A percentile compares a stretch with the other conserved stretches of the same genome.
These are phyloP conservation scores for Cytospora leucostoma DNA, from an alignment of 2,329 filamentous ascomycete genomes.

Conservation along the genomic window DNA sequence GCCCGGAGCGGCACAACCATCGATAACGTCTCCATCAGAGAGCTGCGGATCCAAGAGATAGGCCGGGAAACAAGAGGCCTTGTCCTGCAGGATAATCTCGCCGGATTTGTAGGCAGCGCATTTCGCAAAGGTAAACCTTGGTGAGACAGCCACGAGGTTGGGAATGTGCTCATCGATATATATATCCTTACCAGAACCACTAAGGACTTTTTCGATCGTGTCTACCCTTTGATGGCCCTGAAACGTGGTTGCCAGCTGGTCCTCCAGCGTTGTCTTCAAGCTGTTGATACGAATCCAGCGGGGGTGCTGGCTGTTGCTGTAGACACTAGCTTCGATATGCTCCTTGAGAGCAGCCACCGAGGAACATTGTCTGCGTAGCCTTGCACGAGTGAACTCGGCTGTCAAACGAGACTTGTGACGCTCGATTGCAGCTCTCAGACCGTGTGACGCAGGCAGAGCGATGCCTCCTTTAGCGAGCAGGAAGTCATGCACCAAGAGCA, in stretches of 20 bases:
- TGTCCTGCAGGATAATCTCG: slow-evolving; percentile 88
- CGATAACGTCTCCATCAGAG: slow-evolving; percentile 76
- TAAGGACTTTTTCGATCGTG: slow-evolving; percentile 58
- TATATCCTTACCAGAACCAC: slow-evolving; percentile 50
- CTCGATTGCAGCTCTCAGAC: slow-evolving; percentile 72
- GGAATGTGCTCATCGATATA: slow-evolving; percentile 81
- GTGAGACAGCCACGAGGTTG: slow-evolving; percentile 77
- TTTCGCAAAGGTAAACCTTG: slow-evolving; percentile 70
- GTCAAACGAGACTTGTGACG: slow-evolving; percentile 78
- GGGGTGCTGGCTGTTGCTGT: slow-evolving; percentile 64
- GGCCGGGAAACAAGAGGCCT: slow-evolving; percentile 94
- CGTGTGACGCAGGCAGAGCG: slow-evolving; percentile 76
- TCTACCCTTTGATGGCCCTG: slow-evolving; percentile 58
- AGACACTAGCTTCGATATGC: slow-evolving; percentile 55
- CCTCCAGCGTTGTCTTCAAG: slow-evolving; percentile 68
- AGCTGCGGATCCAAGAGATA: slow-evolving; percentile 74
- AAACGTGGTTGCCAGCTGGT: slow-evolving; percentile 77
- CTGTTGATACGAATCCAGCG: slow-evolving; percentile 91
- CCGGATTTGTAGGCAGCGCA: slow-evolving; percentile 74
- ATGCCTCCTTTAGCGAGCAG: slow-evolving; percentile 81
- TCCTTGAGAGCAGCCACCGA: slow-evolving; percentile 67
- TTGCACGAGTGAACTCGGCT: slow-evolving; percentile 79
- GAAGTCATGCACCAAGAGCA: slow-evolving; percentile 85
- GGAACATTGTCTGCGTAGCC: slow-evolving; percentile 69
- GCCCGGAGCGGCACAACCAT: slow-evolving; percentile 90